Evolutionary conservation across 257 asterid species (phyloP).

Genomic region (Solanum okadae): DNA sequence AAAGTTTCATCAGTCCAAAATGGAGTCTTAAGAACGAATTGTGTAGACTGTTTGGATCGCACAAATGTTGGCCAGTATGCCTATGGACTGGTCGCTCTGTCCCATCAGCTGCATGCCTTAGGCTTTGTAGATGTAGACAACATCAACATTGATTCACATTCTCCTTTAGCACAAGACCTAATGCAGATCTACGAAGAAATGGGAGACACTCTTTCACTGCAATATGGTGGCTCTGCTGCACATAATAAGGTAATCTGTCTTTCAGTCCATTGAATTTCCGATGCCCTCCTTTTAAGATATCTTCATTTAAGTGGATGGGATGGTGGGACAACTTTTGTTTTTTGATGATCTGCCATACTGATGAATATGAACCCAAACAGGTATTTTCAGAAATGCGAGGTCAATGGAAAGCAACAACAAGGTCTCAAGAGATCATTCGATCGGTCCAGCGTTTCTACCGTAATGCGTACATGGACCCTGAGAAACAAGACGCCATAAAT

Average conservation of each 20-base stretch:
- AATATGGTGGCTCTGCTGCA: conserved; percentile 97
- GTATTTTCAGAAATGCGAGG: conserved; percentile 88
- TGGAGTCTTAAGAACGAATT: conserved; percentile 87
- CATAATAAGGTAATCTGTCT: conserved; percentile 69
- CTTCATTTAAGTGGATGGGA: background rate
- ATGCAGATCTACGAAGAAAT: conserved; percentile 84
- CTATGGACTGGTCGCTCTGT: conserved; percentile 76
- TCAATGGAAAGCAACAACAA: conserved; percentile 87
- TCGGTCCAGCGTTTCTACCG: conserved; percentile 75
- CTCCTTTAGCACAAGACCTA: conserved; percentile 55
- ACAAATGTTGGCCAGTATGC: conserved; percentile 92
- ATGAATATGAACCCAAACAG: conserved; percentile 28
- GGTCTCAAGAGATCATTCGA: conserved; percentile 73
- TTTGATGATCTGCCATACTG: background rate
- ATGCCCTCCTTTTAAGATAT: background rate
- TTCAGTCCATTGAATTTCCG: background rate
- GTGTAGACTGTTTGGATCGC: conserved; percentile 96
- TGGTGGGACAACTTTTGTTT: background rate
- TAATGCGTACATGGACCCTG: conserved; percentile 85
- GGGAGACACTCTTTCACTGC: conserved; percentile 95
- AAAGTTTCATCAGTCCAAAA: conserved; percentile 55
- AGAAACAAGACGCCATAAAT: conserved; percentile 87
- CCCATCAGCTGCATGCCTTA: conserved; percentile 66
- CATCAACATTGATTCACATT: conserved; percentile 42
- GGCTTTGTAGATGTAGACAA: conserved; percentile 42